Percentiles rank a stretch among this genome's conserved stretches.
Conservation (phyloP, 2,329 filamentous ascomycete species). For the Xylariaceae sp. region DNA sequence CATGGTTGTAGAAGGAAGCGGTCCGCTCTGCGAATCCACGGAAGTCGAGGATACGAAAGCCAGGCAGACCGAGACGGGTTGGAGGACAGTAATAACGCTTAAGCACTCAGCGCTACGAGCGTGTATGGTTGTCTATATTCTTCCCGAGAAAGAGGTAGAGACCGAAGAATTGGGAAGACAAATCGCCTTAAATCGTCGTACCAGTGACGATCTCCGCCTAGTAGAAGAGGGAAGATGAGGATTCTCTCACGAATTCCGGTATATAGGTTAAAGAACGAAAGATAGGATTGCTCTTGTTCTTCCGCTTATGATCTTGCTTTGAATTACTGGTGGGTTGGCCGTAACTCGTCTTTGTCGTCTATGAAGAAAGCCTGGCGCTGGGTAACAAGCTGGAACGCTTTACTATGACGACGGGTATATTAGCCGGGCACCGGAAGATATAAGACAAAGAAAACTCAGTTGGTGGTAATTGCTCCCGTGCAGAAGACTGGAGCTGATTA, state of each 20-base stretch:
- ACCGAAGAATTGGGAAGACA: too few relatives aligned
- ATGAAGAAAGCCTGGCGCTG: conserved; percentile 22
- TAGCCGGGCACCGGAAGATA: conserved; percentile 19
- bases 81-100: too few relatives aligned
- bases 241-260: background rate
- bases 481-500: background rate
- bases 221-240: too few relatives aligned
- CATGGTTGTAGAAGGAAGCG: conserved; percentile 37
- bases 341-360: conserved; percentile 24
- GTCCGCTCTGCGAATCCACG: too few relatives aligned
- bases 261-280: conserved; percentile 2
- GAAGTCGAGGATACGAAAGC: too few relatives aligned
- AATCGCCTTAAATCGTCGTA: too few relatives aligned
- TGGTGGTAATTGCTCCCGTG: background rate
- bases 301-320: conserved; percentile 12
- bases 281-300: conserved; percentile 4
- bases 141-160: too few relatives aligned
- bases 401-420: conserved; percentile 20
- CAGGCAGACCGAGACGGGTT: too few relatives aligned
- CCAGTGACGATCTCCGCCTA: too few relatives aligned
- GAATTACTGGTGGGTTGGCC: conserved; percentile 9
- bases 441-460: conserved; percentile 21
- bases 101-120: too few relatives aligned
- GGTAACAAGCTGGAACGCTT: conserved; percentile 15
- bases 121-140: too few relatives aligned